phyloP scores from a whole-genome alignment of 2,329 filamentous ascomycete species.

The Camillea tinctor region DNA sequence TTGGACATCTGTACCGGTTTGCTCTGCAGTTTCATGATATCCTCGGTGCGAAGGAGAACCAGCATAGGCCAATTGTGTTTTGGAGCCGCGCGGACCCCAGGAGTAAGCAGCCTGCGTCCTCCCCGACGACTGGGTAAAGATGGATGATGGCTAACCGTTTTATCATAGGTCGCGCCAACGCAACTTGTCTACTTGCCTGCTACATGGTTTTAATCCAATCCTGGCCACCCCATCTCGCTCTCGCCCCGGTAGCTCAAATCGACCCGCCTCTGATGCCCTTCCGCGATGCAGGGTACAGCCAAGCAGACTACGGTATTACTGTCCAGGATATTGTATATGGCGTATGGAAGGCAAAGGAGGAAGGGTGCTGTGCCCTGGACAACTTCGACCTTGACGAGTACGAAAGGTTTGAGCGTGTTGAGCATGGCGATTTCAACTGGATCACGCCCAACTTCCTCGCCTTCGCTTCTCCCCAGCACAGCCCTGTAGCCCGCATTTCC shows the following conservation, averaged over 20 bases:
- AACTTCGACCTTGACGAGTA: slow-evolving; percentile 98
- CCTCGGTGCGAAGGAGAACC: slow-evolving; percentile 85
- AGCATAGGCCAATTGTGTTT: slow-evolving; percentile 88
- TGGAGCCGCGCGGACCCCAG: slow-evolving; percentile 91
- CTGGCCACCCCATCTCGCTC: slow-evolving; percentile 92
- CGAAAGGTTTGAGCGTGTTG: slow-evolving; percentile 90
- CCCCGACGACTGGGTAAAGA: not conserved
- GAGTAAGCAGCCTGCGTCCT: slow-evolving; percentile 56
- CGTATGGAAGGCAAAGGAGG: slow-evolving; percentile 98
- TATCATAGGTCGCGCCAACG: slow-evolving; percentile 77
- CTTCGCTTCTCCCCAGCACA: slow-evolving; percentile 90
- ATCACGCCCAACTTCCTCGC: slow-evolving; percentile 92
- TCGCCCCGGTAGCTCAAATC: slow-evolving; percentile 93
- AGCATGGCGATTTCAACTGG: slow-evolving; percentile 99
- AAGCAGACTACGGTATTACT: slow-evolving; percentile 92
- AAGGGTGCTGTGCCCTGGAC: slow-evolving; percentile 84
- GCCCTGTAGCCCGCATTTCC: slow-evolving; percentile 70
- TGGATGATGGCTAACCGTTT: slow-evolving; percentile 23
- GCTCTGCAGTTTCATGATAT: slow-evolving; percentile 95
- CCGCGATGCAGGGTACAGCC: slow-evolving; percentile 95
- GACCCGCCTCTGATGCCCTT: slow-evolving; percentile 99
- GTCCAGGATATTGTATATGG: slow-evolving; percentile 98
- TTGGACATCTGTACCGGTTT: slow-evolving; percentile 95
- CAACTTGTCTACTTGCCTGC: slow-evolving; percentile 89
- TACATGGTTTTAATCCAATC: slow-evolving; percentile 99